Base-by-base conservation (phyloP, 1,284 basidiomycete species). In the Austroboletus novae-zelandiae region DNA sequence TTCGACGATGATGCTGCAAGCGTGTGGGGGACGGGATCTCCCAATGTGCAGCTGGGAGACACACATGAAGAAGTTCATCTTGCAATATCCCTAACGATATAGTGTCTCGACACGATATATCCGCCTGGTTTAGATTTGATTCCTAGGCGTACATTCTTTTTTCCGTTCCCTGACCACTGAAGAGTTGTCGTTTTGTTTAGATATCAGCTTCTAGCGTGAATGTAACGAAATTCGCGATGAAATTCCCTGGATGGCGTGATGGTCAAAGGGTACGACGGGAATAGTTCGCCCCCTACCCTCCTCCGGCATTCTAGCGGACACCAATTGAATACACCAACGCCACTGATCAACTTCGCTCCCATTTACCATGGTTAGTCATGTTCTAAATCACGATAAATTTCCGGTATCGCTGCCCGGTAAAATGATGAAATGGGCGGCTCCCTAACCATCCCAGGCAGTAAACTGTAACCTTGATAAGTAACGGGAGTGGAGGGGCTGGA, bases 11-110 rank as follows among this genome's bases (percentile, higher is more conserved):
- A 57, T 86, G 49, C 61, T 64, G 42, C 51, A 65, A 8, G 61
- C 59, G 5, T 87, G 85, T 55, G 80, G 80, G 1, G 81, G 79
- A 5, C 56, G 59, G n/a, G 67, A 63, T 17, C 66, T 81, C 48
- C 70, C 73, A 34, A 46, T 68, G 3, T 88, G 86, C 59, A 78
- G 74, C 57, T 87, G 84, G 86, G 80, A 83, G 59, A 50, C 61
- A 17, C 57, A 61, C 43, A 85, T 86, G 79, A 84, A 81, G 67
- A 71, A 64, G 43, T 83, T 74, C 58, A 86, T 88, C 54, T 64
- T 86, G 54, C 69, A 69, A 25, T 88, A 78, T 65, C 84, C 85
- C 40, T 87, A 67, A 80, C 48, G 29, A 47, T 39, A 40, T 42
- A 20, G 15, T n/a, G 32, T 42, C 27, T 47, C 15, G 42, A 48